Evolutionary conservation across 768 basidiomycete species (phyloP), one percentile per base, ranked within the genome.

Genomic region (Zangia roseola): DNA sequence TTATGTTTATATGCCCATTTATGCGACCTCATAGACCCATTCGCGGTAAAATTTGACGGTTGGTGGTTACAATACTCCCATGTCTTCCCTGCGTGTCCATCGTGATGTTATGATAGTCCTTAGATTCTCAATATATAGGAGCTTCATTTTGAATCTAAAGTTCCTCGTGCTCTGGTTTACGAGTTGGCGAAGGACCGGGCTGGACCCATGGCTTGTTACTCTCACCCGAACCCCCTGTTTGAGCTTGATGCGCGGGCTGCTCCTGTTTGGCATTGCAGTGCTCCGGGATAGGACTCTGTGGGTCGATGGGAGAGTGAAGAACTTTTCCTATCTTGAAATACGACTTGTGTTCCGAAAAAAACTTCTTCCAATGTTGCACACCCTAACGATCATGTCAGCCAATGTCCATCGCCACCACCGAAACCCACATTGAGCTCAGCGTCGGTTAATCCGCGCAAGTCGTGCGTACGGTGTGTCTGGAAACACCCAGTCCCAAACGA

Each of bases 401-500:
- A n/a, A n/a, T n/a, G n/a, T n/a, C 35, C 31, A 23, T 33, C 35
- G 10, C 40, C n/a, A 35, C 48, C 43, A 43, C 5, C 28, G 16
- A 35, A 45, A 71, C 82, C 59, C 65, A 89, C 94, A 63, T 74
- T 68, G 53, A 87, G 65, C 69, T 97, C 91, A 50, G 72, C 67
- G 43, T 86, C 82, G 30, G 74, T 76, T 57, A 98, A 69, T 14
- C 88, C 95, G 53, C 94, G 84, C 52, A 87, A 73, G 71, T 98
- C 94, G 71, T 97, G 88, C 33, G 94, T 97, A 38, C 83, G 81
- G 70, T 98, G 94, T 5, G 82, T 82, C 58, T 83, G 78, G 74
- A 97, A 97, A 66, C 94, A 98, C 10, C 94, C 94, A 3, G 94
- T 98, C 38, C 81, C 91, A 68, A 92, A 98, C 0, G 94, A 88